Conservation (phyloP, 208 protist species). For the Leishmania guyanensis region DNA sequence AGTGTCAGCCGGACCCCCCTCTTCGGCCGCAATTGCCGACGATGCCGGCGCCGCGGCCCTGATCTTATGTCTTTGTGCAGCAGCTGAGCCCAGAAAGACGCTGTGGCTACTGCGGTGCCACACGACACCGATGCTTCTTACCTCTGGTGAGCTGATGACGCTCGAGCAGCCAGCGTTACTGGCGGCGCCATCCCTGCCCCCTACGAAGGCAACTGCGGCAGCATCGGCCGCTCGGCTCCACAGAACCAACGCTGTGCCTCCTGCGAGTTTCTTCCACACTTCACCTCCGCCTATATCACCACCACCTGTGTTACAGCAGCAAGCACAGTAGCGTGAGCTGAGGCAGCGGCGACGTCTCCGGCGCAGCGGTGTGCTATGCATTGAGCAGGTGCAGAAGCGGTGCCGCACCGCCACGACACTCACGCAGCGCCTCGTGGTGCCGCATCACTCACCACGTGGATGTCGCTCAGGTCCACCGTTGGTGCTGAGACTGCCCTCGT, state of each 20-base stretch:
- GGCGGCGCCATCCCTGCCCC: not conserved
- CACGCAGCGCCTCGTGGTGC: not conserved
- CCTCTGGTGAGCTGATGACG: constrained; percentile 10
- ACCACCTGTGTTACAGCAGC: not conserved
- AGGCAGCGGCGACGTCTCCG: constrained; percentile 6
- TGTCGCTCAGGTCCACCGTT: not conserved
- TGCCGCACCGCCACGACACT: constrained; percentile 15
- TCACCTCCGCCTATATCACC: not conserved
- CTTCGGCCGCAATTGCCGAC: not conserved
- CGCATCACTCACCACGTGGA: not conserved
- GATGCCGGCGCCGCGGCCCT: not conserved
- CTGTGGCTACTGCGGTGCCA: constrained; percentile 12
- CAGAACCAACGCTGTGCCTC: too few species aligned
- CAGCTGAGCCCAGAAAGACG: not conserved
- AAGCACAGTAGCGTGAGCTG: not conserved
- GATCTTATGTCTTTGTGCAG: constrained; percentile 10
- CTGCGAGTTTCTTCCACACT: not conserved
- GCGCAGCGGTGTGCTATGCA: constrained; percentile 1
- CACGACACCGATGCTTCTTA: constrained; percentile 17
- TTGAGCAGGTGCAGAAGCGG: constrained; percentile 21
- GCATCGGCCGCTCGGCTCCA: not conserved
- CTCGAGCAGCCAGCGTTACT: not conserved
- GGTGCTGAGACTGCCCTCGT: not conserved
- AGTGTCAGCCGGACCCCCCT: not conserved
- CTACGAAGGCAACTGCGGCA: not conserved